Conservation (phyloP, 2,329 filamentous ascomycete genomes). For the Cladosporium sp. region DNA sequence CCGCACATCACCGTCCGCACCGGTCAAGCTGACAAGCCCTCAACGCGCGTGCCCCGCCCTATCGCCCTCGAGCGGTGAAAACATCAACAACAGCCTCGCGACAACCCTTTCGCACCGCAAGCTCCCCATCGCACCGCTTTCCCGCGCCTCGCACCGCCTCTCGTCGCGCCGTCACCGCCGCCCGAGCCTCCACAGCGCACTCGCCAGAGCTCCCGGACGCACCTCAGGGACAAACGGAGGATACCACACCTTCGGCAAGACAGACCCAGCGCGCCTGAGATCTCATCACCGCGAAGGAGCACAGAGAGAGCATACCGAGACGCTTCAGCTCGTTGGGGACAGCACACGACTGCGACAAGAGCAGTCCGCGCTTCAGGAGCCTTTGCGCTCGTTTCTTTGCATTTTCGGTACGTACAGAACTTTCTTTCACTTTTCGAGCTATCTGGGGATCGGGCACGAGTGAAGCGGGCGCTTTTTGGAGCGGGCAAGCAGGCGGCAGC, state of each 20-base stretch:
- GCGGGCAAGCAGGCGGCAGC: not conserved
- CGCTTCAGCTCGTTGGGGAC: slow-evolving; percentile 12
- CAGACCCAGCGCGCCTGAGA: slow-evolving; percentile 19
- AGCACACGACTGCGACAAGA: slow-evolving; percentile 23
- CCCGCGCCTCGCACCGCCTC: not conserved
- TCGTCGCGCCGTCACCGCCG: slow-evolving; percentile 5
- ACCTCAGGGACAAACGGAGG: slow-evolving; percentile 23
- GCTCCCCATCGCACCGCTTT: slow-evolving; percentile 8
- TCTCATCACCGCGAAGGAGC: not conserved
- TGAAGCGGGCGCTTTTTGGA: not conserved
- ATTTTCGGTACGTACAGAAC: slow-evolving; percentile 33
- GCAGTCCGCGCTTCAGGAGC: slow-evolving; percentile 29
- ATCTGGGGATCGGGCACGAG: not conserved
- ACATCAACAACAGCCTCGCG: slow-evolving; percentile 19
- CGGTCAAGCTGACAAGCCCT: slow-evolving; percentile 22
- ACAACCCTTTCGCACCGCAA: slow-evolving; percentile 11
- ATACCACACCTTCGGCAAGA: not conserved
- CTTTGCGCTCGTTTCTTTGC: slow-evolving; percentile 35
- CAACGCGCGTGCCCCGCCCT: slow-evolving; percentile 22
- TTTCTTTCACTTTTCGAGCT: not conserved
- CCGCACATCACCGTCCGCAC: slow-evolving; percentile 11
- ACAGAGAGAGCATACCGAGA: slow-evolving; percentile 14
- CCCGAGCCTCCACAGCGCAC: slow-evolving; percentile 6
- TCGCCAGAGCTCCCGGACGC: slow-evolving; percentile 20
- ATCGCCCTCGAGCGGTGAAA: slow-evolving; percentile 20